Conservation (phyloP, 345 rosid genomes). For the Rubroshorea leprosula region DNA sequence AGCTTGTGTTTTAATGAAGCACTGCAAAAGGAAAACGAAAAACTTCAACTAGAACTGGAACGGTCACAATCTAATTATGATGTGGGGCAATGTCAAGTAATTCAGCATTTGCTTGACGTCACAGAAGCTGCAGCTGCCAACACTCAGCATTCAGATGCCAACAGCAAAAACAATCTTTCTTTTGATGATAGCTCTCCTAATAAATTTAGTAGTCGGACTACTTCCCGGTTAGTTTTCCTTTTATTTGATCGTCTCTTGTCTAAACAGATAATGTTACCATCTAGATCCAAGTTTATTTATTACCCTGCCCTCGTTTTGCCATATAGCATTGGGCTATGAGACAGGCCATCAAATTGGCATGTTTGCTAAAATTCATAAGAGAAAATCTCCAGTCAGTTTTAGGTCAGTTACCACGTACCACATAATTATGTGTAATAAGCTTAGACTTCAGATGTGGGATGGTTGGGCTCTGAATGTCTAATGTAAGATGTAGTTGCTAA, state of each 20-base stretch:
- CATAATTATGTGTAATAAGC: neutral
- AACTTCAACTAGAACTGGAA: constrained; percentile 77
- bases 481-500: constrained; percentile 4
- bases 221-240: constrained; percentile 54
- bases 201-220: constrained; percentile 41
- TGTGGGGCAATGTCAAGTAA: constrained; percentile 81
- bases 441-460: neutral
- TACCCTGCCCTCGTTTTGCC: neutral
- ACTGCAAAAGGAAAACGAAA: constrained; percentile 65
- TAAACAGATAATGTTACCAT: too few species aligned
- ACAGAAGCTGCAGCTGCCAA: constrained; percentile 57
- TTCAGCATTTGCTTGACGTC: constrained; percentile 79
- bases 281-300: too few species aligned
- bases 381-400: too few species aligned
- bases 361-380: too few species aligned
- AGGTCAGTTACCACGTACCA: too few species aligned
- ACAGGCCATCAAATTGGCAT: too few species aligned
- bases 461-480: neutral
- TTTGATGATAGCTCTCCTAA: constrained; percentile 38
- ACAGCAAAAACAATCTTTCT: constrained; percentile 37
- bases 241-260: too few species aligned
- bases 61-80: constrained; percentile 77
- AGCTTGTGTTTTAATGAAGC: constrained; percentile 79
- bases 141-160: constrained; percentile 37
- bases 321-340: neutral